Base-by-base conservation (phyloP, 768 basidiomycete genomes). In the Tephrocybe sp. region DNA sequence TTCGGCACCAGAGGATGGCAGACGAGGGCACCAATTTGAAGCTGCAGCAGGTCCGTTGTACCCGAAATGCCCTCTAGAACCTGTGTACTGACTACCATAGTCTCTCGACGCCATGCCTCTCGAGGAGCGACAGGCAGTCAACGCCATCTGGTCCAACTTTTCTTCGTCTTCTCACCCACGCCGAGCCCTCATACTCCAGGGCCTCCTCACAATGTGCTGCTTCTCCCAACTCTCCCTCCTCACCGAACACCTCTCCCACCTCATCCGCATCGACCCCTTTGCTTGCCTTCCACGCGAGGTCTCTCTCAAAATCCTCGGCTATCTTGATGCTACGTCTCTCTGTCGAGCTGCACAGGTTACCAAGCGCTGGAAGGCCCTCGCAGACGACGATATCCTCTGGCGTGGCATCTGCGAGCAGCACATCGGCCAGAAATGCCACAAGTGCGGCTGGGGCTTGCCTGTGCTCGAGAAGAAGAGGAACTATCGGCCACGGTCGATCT, bases 201-300 rank as follows among this genome's bases (percentile, higher is more conserved):
- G 97, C 34, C 81, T 99, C 52, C 84, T 99, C 59, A 98, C 97
- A 14, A 98, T 99, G 93, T 98, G 95, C 68, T 98, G 97, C 72
- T 98, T 97, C 75, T 95, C 91, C 41, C 94, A 99, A 64, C 86
- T 99, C 24, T 98, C 97, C 23, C 88, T 98, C 44, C 86, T 99
- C 52, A 88, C 93, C 25, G 92, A 97, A 56, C 88, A 93, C 47
- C 90, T 98, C 54, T 76, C 85, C 28, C 86, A 91, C 58, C 86
- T 98, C 59, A 98, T 97, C 67, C 87, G 97, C 59, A 86, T 98
- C 68, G 97, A 99, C 67, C 97, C 96, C 9, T 93, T 98, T 69
- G 72, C 78, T 40, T 82, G 93, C 57, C 81, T 99, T 41, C 97
- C 97, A 2, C 85, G 90, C 53, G 96, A 99, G 68, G 80, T 97